Percentiles rank a stretch among this genome's conserved stretches.
These are phyloP conservation scores for Heterobasidion irregulare DNA, from an alignment of 1,284 basidiomycete species.

Conservation along the genomic window DNA sequence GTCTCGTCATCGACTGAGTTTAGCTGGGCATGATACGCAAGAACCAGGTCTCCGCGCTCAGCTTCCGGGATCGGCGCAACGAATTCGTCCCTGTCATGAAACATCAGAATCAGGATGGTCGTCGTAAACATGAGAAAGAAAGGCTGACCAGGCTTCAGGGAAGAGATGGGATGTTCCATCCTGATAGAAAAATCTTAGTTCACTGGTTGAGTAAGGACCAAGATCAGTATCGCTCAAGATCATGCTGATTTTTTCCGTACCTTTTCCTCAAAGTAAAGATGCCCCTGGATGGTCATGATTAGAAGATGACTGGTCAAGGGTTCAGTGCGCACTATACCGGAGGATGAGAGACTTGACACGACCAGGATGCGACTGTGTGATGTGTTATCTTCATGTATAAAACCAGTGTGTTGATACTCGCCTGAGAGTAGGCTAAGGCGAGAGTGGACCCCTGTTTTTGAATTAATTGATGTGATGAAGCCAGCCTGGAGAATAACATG, in stretches of 20 bases:
- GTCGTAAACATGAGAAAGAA: background rate
- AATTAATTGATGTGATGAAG: background rate
- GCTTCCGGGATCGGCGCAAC: constrained; percentile 72
- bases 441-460: constrained; percentile 75
- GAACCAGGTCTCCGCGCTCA: constrained; percentile 74
- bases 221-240: background rate
- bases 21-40: constrained; percentile 80
- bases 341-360: constrained; percentile 76
- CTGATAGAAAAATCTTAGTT: constrained; percentile 92
- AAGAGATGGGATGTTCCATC: constrained; percentile 75
- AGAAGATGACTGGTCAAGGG: background rate
- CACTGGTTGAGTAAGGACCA: constrained; percentile 31
- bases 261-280: constrained; percentile 84
- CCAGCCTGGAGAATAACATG: constrained; percentile 20
- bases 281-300: constrained; percentile 38
- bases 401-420: constrained; percentile 16
- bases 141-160: constrained; percentile 77
- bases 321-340: constrained; percentile 37
- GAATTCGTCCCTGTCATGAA: constrained; percentile 59
- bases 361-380: constrained; percentile 64
- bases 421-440: constrained; percentile 84
- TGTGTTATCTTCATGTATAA: background rate
- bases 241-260: constrained; percentile 23
- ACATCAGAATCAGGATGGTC: constrained; percentile 2
- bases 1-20: constrained; percentile 67